phyloP scores from a whole-genome alignment of 2,329 filamentous ascomycete species.

The Akanthomyces uredinophilus region DNA sequence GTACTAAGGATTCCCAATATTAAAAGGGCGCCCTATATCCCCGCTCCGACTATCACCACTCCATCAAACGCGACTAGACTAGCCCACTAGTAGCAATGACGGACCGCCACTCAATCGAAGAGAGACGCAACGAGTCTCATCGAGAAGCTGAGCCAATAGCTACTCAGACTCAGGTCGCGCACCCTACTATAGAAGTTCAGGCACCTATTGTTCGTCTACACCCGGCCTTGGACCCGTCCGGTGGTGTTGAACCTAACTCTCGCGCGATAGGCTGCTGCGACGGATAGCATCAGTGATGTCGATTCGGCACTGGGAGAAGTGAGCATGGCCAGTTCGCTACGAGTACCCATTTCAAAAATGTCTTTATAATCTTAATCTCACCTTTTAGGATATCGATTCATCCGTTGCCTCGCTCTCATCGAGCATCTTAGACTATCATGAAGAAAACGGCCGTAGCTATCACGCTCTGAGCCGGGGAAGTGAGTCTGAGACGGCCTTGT shows the following conservation, averaged over 20 bases:
- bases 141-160: neutral
- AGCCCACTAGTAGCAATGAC: neutral
- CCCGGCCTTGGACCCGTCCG: too few species aligned
- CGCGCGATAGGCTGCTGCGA: neutral
- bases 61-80: too few species aligned
- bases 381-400: conserved; percentile 18
- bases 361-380: neutral
- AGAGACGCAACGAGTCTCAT: neutral
- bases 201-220: neutral
- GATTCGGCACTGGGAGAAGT: conserved; percentile 23
- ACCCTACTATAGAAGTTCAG: neutral
- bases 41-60: too few species aligned
- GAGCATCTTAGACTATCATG: conserved; percentile 31
- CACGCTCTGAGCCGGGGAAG: conserved; percentile 29
- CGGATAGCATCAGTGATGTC: conserved; percentile 17
- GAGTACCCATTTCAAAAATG: too few species aligned
- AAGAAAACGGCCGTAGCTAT: conserved; percentile 35
- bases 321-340: neutral
- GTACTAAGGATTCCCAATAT: too few species aligned
- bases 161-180: neutral
- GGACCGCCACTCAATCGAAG: neutral
- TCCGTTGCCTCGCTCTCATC: conserved; percentile 29
- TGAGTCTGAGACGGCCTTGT: conserved; percentile 15
- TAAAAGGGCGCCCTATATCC: too few species aligned
- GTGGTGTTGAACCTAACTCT: neutral